A percentile compares a stretch with the other conserved stretches of the same genome.
Evolutionary conservation across 2,329 filamentous ascomycete genomes (phyloP).

Genomic region (Fusarium tricinctum): DNA sequence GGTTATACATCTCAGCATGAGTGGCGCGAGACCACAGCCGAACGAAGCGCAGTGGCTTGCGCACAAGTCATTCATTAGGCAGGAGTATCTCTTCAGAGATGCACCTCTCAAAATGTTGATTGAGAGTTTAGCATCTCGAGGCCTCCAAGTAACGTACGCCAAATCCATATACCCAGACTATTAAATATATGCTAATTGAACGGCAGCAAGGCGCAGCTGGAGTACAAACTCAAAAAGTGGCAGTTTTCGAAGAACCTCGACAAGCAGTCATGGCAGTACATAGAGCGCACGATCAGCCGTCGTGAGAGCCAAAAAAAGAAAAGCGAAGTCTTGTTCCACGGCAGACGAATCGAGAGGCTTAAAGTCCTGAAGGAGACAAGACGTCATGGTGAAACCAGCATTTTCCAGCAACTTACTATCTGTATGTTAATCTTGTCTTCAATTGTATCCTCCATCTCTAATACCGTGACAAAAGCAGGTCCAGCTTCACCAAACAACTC

Average conservation of each 20-base stretch:
- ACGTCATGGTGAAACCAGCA: not conserved
- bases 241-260: rapidly evolving
- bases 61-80: too few relatives aligned
- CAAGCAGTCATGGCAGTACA: not conserved
- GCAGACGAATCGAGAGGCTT: not conserved
- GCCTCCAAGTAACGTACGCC: too few relatives aligned
- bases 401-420: too few relatives aligned
- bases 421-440: too few relatives aligned
- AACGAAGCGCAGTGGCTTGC: too few relatives aligned
- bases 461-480: too few relatives aligned
- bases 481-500: too few relatives aligned
- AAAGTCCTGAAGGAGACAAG: not conserved
- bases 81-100: too few relatives aligned
- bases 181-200: rapidly evolving
- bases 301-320: rapidly evolving
- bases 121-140: too few relatives aligned
- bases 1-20: too few relatives aligned
- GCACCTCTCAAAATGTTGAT: rapidly evolving
- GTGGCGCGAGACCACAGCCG: too few relatives aligned
- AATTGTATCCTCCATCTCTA: too few relatives aligned
- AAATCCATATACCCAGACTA: rapidly evolving
- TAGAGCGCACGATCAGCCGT: rapidly evolving
- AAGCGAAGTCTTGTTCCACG: not conserved
- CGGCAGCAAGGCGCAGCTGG: rapidly evolving
- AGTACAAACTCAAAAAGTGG: rapidly evolving